Conservation (phyloP, 208 protist genomes). For the Trypanosoma rangeli region DNA sequence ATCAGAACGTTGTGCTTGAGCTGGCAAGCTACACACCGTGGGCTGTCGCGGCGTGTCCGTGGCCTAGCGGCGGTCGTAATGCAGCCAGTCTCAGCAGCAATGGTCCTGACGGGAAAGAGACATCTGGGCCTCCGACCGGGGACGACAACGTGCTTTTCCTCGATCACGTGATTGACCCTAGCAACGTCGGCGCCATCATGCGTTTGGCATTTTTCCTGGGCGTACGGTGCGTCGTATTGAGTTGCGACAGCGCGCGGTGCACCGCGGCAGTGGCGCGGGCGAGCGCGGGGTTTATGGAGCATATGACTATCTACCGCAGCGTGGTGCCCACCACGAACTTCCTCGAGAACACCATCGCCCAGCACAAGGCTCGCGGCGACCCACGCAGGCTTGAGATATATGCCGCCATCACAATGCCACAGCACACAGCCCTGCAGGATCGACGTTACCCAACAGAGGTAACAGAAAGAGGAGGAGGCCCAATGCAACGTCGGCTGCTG, state of each 20-base stretch:
- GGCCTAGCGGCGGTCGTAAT: background rate
- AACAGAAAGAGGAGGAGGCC: background rate
- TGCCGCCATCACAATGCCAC: conserved; percentile 15
- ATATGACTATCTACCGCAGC: conserved; percentile 51
- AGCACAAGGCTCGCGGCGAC: conserved; percentile 9
- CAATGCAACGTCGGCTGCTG: conserved; percentile 35
- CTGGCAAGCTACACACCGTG: conserved; percentile 43
- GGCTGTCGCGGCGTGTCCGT: conserved; percentile 19
- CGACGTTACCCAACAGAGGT: background rate
- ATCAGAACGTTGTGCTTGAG: conserved; percentile 84
- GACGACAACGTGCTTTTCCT: conserved; percentile 50
- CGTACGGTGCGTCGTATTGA: conserved; percentile 62
- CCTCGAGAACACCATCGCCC: conserved; percentile 30
- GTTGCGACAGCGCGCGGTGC: conserved; percentile 58
- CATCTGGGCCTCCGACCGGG: background rate
- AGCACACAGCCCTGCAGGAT: background rate
- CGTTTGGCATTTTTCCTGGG: conserved; percentile 76
- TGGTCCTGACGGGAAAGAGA: background rate
- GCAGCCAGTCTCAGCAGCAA: background rate
- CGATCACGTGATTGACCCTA: conserved; percentile 77
- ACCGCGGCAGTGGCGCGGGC: conserved; percentile 65
- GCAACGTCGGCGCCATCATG: conserved; percentile 73
- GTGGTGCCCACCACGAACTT: conserved; percentile 40
- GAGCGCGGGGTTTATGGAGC: conserved; percentile 76
- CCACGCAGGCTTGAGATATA: conserved; percentile 16